Evolutionary conservation across 371 early-diverging fungal species (phyloP).

Genomic region (Mortierella sp.): DNA sequence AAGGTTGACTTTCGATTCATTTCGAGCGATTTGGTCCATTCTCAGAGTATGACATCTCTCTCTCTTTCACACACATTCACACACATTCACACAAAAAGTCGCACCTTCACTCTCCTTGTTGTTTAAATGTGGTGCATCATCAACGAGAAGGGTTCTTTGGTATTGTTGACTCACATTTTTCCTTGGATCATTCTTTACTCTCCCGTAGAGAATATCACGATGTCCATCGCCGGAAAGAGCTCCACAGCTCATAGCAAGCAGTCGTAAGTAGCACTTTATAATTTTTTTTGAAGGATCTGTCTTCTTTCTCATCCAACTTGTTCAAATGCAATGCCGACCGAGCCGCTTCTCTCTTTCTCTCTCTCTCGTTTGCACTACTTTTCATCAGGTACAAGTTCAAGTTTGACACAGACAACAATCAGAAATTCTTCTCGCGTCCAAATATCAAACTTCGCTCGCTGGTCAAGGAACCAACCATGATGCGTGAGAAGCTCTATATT

Average conservation of each 20-base stretch:
- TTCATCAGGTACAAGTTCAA: conserved; percentile 57
- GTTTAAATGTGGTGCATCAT: conserved; percentile 9
- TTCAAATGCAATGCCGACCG: too few relatives aligned
- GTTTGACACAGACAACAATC: conserved; percentile 53
- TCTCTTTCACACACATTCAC: too few relatives aligned
- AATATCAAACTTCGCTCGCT: conserved; percentile 61
- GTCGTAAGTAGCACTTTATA: conserved; percentile 19
- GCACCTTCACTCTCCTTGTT: too few relatives aligned
- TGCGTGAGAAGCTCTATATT: conserved; percentile 62
- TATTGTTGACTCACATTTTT: conserved; percentile 43
- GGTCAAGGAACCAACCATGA: conserved; percentile 59
- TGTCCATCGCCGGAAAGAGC: conserved; percentile 62
- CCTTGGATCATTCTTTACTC: too few relatives aligned
- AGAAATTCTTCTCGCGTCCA: conserved; percentile 57
- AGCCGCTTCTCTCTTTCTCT: too few relatives aligned
- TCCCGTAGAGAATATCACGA: conserved; percentile 52
- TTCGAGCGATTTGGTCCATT: conserved; percentile 52
- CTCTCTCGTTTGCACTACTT: too few relatives aligned
- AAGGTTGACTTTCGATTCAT: conserved; percentile 57
- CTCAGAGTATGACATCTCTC: conserved; percentile 22
- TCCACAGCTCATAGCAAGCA: conserved; percentile 63
- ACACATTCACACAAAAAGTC: too few relatives aligned
- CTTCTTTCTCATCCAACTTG: too few relatives aligned
- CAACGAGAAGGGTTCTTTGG: conserved; percentile 53
- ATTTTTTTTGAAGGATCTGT: too few relatives aligned